phyloP scores from a whole-genome alignment of 257 asterid genomes.

The Nicotiana knightiana region DNA sequence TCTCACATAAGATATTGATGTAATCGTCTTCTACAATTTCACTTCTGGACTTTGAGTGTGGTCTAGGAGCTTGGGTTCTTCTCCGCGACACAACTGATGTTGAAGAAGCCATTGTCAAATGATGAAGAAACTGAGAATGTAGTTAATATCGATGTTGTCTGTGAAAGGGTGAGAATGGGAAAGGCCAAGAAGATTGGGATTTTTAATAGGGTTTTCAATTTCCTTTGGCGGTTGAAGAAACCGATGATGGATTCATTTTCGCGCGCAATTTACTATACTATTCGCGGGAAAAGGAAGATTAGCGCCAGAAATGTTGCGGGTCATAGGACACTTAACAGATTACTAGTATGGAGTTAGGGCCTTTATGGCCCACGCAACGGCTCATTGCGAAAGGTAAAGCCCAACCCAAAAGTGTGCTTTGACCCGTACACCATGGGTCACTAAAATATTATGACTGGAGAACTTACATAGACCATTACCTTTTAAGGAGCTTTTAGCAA shows the following conservation, averaged over 20 bases:
- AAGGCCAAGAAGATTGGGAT: not conserved
- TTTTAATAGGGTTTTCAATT: not conserved
- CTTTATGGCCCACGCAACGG: no score
- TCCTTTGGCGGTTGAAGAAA: not conserved
- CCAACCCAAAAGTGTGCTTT: no score
- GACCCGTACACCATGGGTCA: no score
- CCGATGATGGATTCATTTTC: not conserved
- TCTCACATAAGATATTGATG: slow-evolving; percentile 46
- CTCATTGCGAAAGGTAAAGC: no score
- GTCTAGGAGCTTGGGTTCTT: slow-evolving; percentile 62
- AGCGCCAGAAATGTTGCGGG: slow-evolving; percentile 16
- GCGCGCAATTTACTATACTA: slow-evolving; percentile 3
- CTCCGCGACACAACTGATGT: slow-evolving; percentile 26
- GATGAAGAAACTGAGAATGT: not conserved
- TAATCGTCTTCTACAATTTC: slow-evolving; percentile 20
- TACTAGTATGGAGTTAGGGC: no score
- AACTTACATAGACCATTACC: no score
- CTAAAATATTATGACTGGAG: no score
- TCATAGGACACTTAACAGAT: not conserved
- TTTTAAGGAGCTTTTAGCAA: no score
- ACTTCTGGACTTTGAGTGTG: slow-evolving; percentile 21
- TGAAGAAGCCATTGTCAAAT: slow-evolving; percentile 22
- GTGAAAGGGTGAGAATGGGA: not conserved
- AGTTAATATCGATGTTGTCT: not conserved
- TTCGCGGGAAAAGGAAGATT: slow-evolving; percentile 16